Percentiles rank a stretch among this genome's conserved stretches.
These are phyloP conservation scores for Phoma sp. DNA, from an alignment of 2,329 filamentous ascomycete genomes.

Conservation along the genomic window DNA sequence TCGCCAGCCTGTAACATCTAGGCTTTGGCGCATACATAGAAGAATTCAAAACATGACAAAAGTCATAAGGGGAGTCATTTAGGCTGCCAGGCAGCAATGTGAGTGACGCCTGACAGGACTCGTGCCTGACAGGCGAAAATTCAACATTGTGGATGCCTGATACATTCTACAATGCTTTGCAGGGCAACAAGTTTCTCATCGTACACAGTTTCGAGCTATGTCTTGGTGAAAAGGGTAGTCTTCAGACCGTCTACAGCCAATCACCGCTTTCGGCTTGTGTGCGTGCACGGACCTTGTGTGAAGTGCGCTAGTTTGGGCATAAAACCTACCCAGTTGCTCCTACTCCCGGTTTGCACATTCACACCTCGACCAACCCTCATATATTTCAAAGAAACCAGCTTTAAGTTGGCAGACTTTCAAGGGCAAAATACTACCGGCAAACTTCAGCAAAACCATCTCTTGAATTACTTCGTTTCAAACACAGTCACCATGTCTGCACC, in stretches of 20 bases:
- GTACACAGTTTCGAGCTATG: not conserved
- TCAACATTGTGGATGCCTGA: too few relatives aligned
- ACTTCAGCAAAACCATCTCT: not conserved
- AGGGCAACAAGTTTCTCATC: not conserved
- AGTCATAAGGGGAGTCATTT: not conserved
- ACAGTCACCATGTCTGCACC: conserved; percentile 18
- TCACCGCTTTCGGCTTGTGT: conserved; percentile 1
- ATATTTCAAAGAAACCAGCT: too few relatives aligned
- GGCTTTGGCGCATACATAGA: conserved; percentile 3
- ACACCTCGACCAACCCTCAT: not conserved
- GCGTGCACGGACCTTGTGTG: conserved; percentile 7
- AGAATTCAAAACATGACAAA: conserved; percentile 5
- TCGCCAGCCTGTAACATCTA: conserved; percentile 16
- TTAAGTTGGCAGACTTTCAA: too few relatives aligned
- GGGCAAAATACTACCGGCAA: not conserved
- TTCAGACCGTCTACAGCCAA: not conserved
- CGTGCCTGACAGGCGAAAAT: not conserved
- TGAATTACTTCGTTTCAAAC: not conserved
- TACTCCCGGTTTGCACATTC: not conserved
- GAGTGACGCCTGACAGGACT: not conserved
- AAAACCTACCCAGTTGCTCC: conserved; percentile 9
- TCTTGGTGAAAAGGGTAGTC: not conserved
- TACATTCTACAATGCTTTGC: too few relatives aligned
- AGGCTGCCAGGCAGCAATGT: conserved; percentile 3
- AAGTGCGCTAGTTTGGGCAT: conserved; percentile 8